phyloP scores from a whole-genome alignment of 345 rosid species.

The Populus davidiana region DNA sequence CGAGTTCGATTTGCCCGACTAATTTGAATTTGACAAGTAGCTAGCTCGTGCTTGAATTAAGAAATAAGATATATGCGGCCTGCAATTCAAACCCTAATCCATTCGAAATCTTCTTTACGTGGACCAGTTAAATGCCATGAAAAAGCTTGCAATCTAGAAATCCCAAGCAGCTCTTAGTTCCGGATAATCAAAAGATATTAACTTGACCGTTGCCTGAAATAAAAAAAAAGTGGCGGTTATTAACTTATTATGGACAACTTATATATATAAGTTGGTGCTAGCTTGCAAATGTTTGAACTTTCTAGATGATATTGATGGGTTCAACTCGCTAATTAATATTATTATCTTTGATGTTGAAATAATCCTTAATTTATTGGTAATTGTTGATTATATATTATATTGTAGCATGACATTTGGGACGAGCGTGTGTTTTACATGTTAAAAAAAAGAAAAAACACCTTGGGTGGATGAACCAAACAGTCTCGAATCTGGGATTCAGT shows the following conservation, averaged over 20 bases:
- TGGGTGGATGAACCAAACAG: not conserved
- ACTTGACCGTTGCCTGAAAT: not conserved
- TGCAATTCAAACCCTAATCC: not conserved
- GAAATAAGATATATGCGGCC: not conserved
- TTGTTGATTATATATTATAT: not conserved
- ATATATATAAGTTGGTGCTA: too few species aligned
- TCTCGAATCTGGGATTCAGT: slow-evolving; percentile 8
- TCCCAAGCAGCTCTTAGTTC: not conserved
- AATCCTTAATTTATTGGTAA: not conserved
- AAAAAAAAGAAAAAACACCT: not conserved
- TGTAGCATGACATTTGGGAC: slow-evolving; percentile 2
- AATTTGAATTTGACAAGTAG: not conserved
- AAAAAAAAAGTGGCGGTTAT: not conserved
- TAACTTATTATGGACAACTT: not conserved
- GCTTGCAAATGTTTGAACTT: not conserved
- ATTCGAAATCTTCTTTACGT: not conserved
- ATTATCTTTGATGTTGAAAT: not conserved
- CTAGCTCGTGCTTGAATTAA: not conserved
- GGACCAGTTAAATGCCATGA: not conserved
- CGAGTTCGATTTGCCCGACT: not conserved
- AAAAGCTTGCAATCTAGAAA: not conserved
- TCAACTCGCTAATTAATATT: not conserved
- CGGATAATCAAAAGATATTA: not conserved
- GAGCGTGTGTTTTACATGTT: not conserved
- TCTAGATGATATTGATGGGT: not conserved